Evolutionary conservation across 768 basidiomycete species (phyloP), one percentile per base, ranked within the genome.

Genomic region (Suillus hirtellus): DNA sequence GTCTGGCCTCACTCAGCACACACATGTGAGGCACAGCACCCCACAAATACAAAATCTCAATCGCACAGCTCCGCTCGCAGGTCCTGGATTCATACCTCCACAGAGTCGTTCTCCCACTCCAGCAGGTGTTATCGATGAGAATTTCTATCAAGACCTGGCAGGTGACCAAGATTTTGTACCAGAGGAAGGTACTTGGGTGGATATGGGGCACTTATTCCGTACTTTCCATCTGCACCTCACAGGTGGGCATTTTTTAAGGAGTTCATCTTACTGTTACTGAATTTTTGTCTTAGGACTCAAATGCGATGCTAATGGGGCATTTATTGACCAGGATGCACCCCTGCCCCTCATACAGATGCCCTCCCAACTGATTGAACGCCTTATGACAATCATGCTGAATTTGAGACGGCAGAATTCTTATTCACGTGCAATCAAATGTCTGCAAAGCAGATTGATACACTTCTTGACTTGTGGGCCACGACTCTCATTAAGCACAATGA

Each of bases 331-430:
- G 24, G 49, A 50, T 50, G 24, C 49, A 50, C 49, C 49, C 24
- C 49, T 15, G 0, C 49, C 15, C 49, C 49, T 50, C 49, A 27
- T 9, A 27, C 1, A 7, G 14, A 50, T 50, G 49, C 24, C 24
- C 24, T 0, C 24, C 14, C n/a, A 24, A 24, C 66, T 49, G 65
- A 70, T n/a, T 73, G 71, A 69, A 46, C 60, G 5, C 71, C 69
- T 1, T 70, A 65, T 31, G 8, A 60, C 0, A 47, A 65, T 46
- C n/a, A 21, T 35, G 64, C 53, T 2, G 60, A 68, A 42, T 77
- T 74, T 46, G 43, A 70, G 17, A 59, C 62, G 0, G 71, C 73
- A 0, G 66, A 75, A 15, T 66, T 73, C 10, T 59, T 73, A 11
- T 73, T 67, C 53, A 31, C 15, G 15, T 21, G 31, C 4, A 62